phyloP scores from a whole-genome alignment of 2,329 filamentous ascomycete species.

The Remersonia thermophila region DNA sequence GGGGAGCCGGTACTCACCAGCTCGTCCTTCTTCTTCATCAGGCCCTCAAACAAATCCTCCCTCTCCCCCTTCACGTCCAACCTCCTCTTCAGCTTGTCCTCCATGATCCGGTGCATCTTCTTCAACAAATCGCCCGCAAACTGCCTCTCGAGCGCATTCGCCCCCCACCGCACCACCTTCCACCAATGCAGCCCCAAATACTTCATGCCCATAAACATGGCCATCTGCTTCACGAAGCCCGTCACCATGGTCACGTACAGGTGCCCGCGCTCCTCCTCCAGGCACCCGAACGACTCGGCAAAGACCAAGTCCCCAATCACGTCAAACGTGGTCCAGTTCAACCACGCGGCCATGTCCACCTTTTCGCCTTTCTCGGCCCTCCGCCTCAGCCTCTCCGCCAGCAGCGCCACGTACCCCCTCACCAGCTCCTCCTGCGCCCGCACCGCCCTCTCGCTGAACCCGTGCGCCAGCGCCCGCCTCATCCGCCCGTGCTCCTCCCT shows the following conservation, averaged over 20 bases:
- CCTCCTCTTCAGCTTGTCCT: conserved; percentile 3
- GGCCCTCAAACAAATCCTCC: conserved; percentile 6
- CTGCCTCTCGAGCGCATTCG: neutral
- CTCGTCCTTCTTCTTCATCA: conserved; percentile 5
- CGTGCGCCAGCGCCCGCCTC: conserved; percentile 10
- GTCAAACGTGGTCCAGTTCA: conserved; percentile 16
- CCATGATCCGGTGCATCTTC: neutral
- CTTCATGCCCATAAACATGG: neutral
- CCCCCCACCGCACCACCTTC: neutral
- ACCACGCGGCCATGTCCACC: conserved; percentile 14
- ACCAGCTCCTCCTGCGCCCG: conserved; percentile 12
- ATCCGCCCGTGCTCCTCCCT: conserved; percentile 7
- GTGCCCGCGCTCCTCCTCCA: conserved; percentile 11
- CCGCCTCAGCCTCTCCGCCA: conserved; percentile 7
- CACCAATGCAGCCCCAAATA: neutral
- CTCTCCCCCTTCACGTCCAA: conserved; percentile 4
- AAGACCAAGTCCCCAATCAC: conserved; percentile 16
- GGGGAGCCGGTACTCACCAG: conserved; percentile 1
- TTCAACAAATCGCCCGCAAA: neutral
- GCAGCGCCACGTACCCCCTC: conserved; percentile 7
- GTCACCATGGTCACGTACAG: conserved; percentile 10
- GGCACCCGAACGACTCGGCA: conserved; percentile 16
- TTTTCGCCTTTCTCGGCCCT: conserved; percentile 1
- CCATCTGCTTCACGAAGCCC: neutral
- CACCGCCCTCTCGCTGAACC: conserved; percentile 11